Percentiles rank a stretch among this genome's conserved stretches.
Conservation (phyloP, 1,284 basidiomycete species). For the Marasmius tenuissimus region DNA sequence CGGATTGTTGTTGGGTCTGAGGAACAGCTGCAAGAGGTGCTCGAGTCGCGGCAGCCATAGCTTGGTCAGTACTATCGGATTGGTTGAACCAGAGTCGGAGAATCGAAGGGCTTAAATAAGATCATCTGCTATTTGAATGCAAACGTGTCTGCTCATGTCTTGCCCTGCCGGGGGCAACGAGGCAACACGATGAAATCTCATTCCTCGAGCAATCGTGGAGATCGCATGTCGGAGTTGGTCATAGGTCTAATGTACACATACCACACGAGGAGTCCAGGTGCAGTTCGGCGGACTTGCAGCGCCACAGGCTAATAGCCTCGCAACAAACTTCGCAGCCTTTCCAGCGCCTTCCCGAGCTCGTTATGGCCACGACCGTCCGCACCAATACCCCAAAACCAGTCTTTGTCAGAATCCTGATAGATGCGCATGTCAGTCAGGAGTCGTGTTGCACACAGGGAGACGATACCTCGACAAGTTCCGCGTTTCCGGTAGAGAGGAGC, state of each 20-base stretch:
- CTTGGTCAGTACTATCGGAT: neutral
- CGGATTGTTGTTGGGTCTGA: neutral
- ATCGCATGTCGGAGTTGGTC: neutral
- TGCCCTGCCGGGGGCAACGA: too few relatives aligned
- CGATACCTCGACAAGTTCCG: slow-evolving; percentile 59
- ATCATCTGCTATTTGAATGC: too few relatives aligned
- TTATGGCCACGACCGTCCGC: slow-evolving; percentile 7
- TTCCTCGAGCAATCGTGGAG: neutral
- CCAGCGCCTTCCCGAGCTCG: slow-evolving; percentile 5
- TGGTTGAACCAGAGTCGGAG: neutral
- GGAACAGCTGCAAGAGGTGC: neutral
- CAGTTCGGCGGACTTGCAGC: neutral
- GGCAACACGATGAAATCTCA: too few relatives aligned
- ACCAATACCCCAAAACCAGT: slow-evolving; percentile 6
- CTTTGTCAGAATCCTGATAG: slow-evolving; percentile 2
- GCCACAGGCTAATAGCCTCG: neutral
- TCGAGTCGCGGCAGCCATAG: neutral
- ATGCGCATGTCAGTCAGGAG: neutral
- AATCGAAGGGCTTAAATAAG: too few relatives aligned
- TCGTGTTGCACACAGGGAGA: neutral
- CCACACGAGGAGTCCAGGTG: slow-evolving; percentile 6
- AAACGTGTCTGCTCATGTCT: too few relatives aligned
- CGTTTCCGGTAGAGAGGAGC: slow-evolving; percentile 58
- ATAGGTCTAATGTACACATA: neutral
- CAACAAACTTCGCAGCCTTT: neutral